Evolutionary conservation across 495 filamentous ascomycete species (phyloP).

Genomic region (Entonaema liquescens): DNA sequence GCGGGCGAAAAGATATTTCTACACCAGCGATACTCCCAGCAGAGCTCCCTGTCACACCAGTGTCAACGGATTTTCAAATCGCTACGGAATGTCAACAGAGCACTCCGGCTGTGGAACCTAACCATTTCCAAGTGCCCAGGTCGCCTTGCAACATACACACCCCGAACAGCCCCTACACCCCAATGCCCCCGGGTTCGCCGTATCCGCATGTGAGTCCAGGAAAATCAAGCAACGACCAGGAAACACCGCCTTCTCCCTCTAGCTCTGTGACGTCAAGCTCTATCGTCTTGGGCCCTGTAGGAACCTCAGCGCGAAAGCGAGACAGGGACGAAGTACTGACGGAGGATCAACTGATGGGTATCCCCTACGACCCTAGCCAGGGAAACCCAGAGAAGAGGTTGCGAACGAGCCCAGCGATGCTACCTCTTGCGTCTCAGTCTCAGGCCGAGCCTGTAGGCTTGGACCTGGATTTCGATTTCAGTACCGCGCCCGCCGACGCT

Average conservation of each 20-base stretch:
- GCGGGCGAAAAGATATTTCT: not conserved
- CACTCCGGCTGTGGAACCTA: not conserved
- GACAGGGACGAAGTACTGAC: not conserved
- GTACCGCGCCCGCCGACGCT: not conserved
- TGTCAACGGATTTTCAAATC: not conserved
- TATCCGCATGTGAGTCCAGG: not conserved
- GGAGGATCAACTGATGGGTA: not conserved
- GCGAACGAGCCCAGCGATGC: not conserved
- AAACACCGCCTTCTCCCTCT: not conserved
- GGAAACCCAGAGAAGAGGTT: not conserved
- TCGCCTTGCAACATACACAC: not conserved
- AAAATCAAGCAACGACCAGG: not conserved
- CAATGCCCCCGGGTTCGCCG: not conserved
- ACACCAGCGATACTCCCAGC: no score
- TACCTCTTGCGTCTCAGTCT: not conserved
- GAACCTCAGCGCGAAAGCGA: constrained; percentile 2
- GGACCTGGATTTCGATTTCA: not conserved
- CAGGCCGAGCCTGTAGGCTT: not conserved
- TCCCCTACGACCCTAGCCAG: not conserved
- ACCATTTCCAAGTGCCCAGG: no score
- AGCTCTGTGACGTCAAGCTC: not conserved
- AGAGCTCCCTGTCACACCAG: not conserved
- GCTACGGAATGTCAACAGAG: not conserved
- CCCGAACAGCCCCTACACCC: not conserved
- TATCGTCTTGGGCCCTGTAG: not conserved